A percentile compares a stretch with the other conserved stretches of the same genome.
Evolutionary conservation across 2,329 filamentous ascomycete genomes (phyloP).

Genomic region (Colletotrichum eleusines): DNA sequence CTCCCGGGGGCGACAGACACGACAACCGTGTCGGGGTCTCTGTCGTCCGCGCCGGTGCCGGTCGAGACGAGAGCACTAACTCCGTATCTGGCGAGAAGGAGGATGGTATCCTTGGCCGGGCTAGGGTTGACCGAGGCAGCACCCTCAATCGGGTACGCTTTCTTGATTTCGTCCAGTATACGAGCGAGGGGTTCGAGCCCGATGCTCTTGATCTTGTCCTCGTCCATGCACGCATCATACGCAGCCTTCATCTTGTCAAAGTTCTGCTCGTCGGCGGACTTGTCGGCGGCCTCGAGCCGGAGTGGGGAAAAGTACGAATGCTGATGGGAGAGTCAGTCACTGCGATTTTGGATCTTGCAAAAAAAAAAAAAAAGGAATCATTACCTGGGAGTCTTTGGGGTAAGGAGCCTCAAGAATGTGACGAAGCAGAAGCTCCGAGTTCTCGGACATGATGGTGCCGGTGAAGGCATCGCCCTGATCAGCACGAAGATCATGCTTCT

Average conservation of each 20-base stretch:
- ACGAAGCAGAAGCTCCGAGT: slow-evolving; percentile 68
- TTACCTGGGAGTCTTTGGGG: slow-evolving; percentile 54
- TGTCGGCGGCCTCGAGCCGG: slow-evolving; percentile 51
- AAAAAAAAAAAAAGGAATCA: too few species aligned
- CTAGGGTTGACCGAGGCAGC: slow-evolving; percentile 48
- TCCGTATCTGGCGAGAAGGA: slow-evolving; percentile 60
- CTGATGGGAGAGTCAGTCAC: slow-evolving; percentile 46
- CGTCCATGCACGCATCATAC: slow-evolving; percentile 76
- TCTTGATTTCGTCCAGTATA: slow-evolving; percentile 60
- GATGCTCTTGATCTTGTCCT: slow-evolving; percentile 64
- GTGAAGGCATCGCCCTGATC: slow-evolving; percentile 73
- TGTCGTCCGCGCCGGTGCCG: slow-evolving; percentile 57
- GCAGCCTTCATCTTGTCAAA: slow-evolving; percentile 74
- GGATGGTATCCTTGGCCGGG: slow-evolving; percentile 55
- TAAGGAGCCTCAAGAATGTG: slow-evolving; percentile 73
- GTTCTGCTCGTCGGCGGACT: slow-evolving; percentile 68
- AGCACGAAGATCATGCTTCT: slow-evolving; percentile 72
- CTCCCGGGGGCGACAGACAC: slow-evolving; percentile 55
- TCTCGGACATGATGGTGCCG: slow-evolving; percentile 71
- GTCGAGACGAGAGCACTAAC: slow-evolving; percentile 55
- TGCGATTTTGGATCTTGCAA: slow-evolving; percentile 28
- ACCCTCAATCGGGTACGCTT: slow-evolving; percentile 20
- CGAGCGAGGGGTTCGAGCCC: slow-evolving; percentile 68
- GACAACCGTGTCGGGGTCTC: slow-evolving; percentile 54
- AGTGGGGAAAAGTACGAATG: slow-evolving; percentile 63